These are phyloP conservation scores for Cladosporium cucumerinum DNA, from an alignment of 2,329 filamentous ascomycete species.

Conservation along the genomic window DNA sequence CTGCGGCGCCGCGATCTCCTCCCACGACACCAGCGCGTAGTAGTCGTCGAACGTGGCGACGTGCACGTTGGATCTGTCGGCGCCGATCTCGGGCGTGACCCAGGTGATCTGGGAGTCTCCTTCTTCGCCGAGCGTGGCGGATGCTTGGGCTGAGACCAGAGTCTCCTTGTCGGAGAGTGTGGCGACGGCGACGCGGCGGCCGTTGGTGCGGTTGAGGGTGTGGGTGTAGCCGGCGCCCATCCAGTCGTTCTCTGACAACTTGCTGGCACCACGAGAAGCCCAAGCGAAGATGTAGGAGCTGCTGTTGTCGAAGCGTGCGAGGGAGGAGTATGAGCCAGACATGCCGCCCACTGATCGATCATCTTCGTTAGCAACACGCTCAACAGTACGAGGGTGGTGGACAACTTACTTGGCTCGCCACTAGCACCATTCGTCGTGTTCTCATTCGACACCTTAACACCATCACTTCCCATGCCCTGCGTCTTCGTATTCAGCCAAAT, in stretches of 20 bases:
- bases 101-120: conserved; percentile 60
- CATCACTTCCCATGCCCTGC: conserved; percentile 52
- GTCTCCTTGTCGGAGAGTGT: conserved; percentile 58
- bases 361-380: background rate
- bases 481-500: conserved; percentile 63
- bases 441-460: conserved; percentile 61
- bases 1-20: conserved; percentile 55
- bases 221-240: conserved; percentile 56
- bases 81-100: conserved; percentile 47
- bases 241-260: conserved; percentile 56
- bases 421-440: conserved; percentile 58
- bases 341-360: conserved; percentile 53
- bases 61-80: conserved; percentile 58
- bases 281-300: conserved; percentile 60
- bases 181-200: conserved; percentile 59
- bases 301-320: conserved; percentile 52
- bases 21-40: conserved; percentile 58
- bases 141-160: conserved; percentile 52
- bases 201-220: conserved; percentile 52
- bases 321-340: conserved; percentile 58
- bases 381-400: no score
- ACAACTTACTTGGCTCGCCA: conserved; percentile 45
- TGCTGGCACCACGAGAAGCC: conserved; percentile 58
- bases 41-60: conserved; percentile 53
- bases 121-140: conserved; percentile 51